Evolutionary conservation across 164 flowering plant genomes (phyloP).

Genomic region (Magnolia kwangsiensis): DNA sequence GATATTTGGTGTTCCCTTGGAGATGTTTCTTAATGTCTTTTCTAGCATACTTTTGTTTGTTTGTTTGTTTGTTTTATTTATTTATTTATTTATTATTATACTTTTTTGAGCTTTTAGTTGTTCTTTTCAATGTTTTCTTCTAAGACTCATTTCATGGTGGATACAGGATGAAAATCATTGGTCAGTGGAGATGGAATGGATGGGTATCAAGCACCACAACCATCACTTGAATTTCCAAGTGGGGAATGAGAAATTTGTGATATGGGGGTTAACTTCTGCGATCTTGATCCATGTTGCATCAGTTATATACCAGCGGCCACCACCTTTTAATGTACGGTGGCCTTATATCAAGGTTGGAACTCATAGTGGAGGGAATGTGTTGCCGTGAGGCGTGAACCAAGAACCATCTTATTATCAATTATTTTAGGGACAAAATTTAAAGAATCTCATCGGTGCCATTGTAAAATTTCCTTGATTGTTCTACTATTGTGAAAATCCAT

Average conservation of each 20-base stretch:
- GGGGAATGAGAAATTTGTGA: constrained; percentile 42
- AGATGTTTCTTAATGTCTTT: constrained; percentile 86
- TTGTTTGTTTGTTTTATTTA: too few relatives aligned
- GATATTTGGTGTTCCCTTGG: constrained; percentile 83
- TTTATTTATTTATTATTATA: too few relatives aligned
- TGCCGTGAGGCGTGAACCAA: constrained; percentile 4
- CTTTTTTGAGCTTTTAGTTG: not conserved
- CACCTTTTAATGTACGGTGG: constrained; percentile 61
- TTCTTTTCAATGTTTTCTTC: not conserved
- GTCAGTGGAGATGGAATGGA: constrained; percentile 68
- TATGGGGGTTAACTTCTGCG: constrained; percentile 92
- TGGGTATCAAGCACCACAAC: constrained; percentile 58
- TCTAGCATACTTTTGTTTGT: not conserved
- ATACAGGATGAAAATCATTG: constrained; percentile 73
- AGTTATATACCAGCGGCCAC: constrained; percentile 62
- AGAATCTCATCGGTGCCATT: not conserved
- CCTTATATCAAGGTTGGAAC: constrained; percentile 36
- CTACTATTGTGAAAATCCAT: not conserved
- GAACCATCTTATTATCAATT: too few relatives aligned
- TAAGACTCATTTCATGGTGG: not conserved
- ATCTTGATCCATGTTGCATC: constrained; percentile 84
- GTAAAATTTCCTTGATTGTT: not conserved
- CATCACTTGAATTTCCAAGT: constrained; percentile 70
- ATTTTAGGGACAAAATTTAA: not conserved
- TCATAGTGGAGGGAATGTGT: not conserved